Base-by-base conservation (phyloP, 345 rosid genomes). In the Heritiera littoralis region DNA sequence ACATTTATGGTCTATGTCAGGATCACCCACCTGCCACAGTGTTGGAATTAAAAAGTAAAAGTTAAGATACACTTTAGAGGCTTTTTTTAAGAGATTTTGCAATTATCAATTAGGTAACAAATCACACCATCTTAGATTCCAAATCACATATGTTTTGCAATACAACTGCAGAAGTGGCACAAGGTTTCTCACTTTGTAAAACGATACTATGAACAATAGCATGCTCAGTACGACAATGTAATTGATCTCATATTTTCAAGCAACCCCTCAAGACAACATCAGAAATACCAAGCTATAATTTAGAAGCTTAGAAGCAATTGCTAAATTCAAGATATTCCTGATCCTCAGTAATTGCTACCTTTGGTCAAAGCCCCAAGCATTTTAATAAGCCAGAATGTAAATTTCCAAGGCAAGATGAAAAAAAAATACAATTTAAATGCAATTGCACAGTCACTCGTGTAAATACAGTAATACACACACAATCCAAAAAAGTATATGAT, bases 21-120 rank as follows among this genome's bases (percentile, higher is more conserved):
- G 95, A 84, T 96, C 90, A 80, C 99, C 99, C 51, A 96, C 99
- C 98, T 95, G 85, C 63, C 75, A 32, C 80, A 80, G 59, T 60
- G 82, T 84, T 58, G 43, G 67, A 60, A 60, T 28, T 52, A 38
- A 40, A 78, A 40, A 6, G 7, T 8, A 1, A 15, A 15, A 54
- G 46, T 23, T 12, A 72, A 72, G 9, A 63, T n/a, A 69, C 45
- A 59, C 14, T 61, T 64, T 35, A 59, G 15, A 55, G 7, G 20
- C 28, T 74, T 38, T 20, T 28, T 51, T 10, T 10, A 32, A 51
- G 7, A 17, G 38, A 20, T 46, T 23, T 5, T 4, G 35, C 72
- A 43, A 43, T 18, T 58, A 58, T 58, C 30, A 2, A 20, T 58
- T 58, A 20, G 30, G 32, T 58, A 3, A 58, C 63, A 56, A 23